Evolutionary conservation across 768 basidiomycete species (phyloP).

Genomic region (Amyloporia xantha): DNA sequence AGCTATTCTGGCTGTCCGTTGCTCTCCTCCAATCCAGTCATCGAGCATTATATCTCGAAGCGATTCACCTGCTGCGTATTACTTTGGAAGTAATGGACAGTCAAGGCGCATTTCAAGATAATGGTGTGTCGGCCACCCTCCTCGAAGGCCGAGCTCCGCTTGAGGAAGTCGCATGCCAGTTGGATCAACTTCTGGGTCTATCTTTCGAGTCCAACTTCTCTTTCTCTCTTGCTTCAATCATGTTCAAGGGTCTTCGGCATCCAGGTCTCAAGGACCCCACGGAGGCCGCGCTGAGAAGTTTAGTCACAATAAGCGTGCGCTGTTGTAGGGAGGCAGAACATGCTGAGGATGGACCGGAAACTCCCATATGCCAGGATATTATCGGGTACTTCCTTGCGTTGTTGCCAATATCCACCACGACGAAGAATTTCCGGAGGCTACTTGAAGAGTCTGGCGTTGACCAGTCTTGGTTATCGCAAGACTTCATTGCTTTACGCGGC

Average conservation of each 20-base stretch:
- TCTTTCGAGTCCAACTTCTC: constrained; percentile 77
- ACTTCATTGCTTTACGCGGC: constrained; percentile 32
- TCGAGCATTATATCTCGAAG: constrained; percentile 61
- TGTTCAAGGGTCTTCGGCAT: constrained; percentile 83
- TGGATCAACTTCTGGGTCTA: constrained; percentile 67
- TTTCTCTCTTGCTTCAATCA: constrained; percentile 73
- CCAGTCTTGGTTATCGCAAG: constrained; percentile 37
- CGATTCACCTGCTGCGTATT: constrained; percentile 57
- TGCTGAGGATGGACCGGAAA: constrained; percentile 31
- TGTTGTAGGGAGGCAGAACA: constrained; percentile 19
- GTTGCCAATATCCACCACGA: constrained; percentile 59
- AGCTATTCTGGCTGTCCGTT: constrained; percentile 85
- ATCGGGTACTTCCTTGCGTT: constrained; percentile 78
- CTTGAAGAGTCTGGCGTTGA: constrained; percentile 58
- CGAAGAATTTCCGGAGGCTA: constrained; percentile 49
- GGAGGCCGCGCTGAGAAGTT: constrained; percentile 51
- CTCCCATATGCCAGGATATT: constrained; percentile 49
- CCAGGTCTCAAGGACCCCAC: constrained; percentile 56
- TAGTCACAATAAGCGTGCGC: constrained; percentile 54
- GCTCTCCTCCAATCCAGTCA: constrained; percentile 76
- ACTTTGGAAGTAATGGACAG: constrained; percentile 58
- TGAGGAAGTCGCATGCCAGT: constrained; percentile 61
- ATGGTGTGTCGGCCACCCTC: constrained; percentile 48
- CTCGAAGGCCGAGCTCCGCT: constrained; percentile 57
- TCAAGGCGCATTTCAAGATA: constrained; percentile 50